A percentile compares a stretch with the other conserved stretches of the same genome.
These are phyloP conservation scores for Rubia occidens DNA, from an alignment of 305 asterid species.

Conservation along the genomic window DNA sequence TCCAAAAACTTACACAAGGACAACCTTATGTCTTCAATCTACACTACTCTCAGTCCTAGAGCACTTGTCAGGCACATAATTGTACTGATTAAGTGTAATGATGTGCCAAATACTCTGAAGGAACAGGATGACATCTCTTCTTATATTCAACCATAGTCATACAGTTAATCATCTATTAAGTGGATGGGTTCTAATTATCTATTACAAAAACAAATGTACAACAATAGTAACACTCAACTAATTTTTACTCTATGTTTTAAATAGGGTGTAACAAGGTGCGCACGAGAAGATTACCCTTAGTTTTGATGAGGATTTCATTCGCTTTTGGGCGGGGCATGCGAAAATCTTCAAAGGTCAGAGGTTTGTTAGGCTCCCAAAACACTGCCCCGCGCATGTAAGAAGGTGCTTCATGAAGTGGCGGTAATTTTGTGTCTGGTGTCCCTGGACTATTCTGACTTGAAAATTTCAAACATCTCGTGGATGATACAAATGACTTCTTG, in stretches of 20 bases:
- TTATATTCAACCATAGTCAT: neutral
- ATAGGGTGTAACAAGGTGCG: neutral
- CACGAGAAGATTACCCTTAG: constrained; percentile 47
- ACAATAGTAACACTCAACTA: neutral
- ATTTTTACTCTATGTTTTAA: no score
- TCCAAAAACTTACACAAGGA: neutral
- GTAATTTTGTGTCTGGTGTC: constrained; percentile 36
- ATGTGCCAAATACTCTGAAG: no score
- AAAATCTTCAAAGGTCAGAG: constrained; percentile 73
- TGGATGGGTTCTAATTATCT: neutral
- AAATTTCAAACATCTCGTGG: neutral
- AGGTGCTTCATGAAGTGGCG: constrained; percentile 56
- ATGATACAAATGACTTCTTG: constrained; percentile 12
- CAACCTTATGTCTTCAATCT: no score
- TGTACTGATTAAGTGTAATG: neutral
- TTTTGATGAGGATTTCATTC: constrained; percentile 75
- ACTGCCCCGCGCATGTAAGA: constrained; percentile 82
- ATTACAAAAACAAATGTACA: no score
- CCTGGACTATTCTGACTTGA: constrained; percentile 24
- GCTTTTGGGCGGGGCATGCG: constrained; percentile 93
- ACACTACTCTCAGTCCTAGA: neutral
- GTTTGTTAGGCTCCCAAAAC: constrained; percentile 74
- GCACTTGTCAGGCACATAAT: neutral
- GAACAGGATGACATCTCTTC: neutral
- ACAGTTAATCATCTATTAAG: neutral